Conservation (phyloP, 2,329 filamentous ascomycete species). For the Penicillium sp. region DNA sequence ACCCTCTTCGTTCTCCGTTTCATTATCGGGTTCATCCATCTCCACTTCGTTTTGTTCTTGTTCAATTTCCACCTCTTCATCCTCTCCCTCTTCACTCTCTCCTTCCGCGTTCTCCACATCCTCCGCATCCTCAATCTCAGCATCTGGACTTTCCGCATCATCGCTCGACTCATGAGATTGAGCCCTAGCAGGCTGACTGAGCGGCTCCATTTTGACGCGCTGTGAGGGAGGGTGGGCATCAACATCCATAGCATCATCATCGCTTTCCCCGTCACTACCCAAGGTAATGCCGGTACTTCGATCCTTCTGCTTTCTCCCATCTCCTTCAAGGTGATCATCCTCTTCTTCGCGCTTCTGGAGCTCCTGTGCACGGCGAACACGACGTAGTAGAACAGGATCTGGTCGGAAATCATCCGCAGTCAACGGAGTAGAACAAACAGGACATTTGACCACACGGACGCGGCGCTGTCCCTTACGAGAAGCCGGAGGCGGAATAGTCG, state of each 20-base stretch:
- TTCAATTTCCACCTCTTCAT: not conserved
- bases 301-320: slow-evolving; percentile 13
- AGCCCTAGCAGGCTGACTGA: not conserved
- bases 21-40: not conserved
- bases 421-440: slow-evolving; percentile 42
- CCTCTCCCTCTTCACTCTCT: not conserved
- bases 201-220: slow-evolving; percentile 12
- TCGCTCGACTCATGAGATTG: not conserved
- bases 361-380: slow-evolving; percentile 37
- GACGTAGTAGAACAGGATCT: slow-evolving; percentile 41
- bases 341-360: slow-evolving; percentile 27
- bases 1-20: not conserved
- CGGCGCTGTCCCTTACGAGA: slow-evolving; percentile 18
- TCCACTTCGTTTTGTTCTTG: not conserved
- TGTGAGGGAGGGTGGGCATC: slow-evolving; percentile 9
- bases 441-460: slow-evolving; percentile 37
- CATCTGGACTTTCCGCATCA: slow-evolving; percentile 10
- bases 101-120: slow-evolving; percentile 19
- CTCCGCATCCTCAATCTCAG: slow-evolving; percentile 1
- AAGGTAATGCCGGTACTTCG: slow-evolving; percentile 30
- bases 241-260: slow-evolving; percentile 25
- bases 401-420: slow-evolving; percentile 38
- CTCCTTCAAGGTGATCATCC: slow-evolving; percentile 30
- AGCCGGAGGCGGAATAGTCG: slow-evolving; percentile 25
- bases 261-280: slow-evolving; percentile 28